Evolutionary conservation across 176 grass and related monocot genomes (phyloP).

Genomic region (Bromus sterilis): DNA sequence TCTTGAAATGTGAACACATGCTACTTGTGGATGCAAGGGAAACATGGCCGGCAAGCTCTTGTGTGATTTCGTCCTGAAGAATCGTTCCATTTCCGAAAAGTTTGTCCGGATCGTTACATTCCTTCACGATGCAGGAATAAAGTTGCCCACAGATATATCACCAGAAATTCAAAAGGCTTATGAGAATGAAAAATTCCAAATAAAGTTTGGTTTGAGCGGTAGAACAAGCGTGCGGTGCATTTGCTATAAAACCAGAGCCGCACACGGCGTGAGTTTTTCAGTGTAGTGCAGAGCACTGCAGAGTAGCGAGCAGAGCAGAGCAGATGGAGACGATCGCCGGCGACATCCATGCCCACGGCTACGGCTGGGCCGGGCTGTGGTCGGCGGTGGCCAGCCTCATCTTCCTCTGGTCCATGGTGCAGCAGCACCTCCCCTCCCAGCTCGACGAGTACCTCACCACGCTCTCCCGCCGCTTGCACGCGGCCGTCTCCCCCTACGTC

Average conservation of each 20-base stretch:
- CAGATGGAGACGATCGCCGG: not conserved
- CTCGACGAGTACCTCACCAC: not conserved
- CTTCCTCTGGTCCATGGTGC: slow-evolving; percentile 19
- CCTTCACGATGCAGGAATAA: not conserved
- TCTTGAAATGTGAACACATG: not conserved
- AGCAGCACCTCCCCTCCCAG: slow-evolving; percentile 22
- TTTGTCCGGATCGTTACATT: not conserved
- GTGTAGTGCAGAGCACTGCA: not conserved
- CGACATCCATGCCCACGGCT: not conserved
- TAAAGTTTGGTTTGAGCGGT: not conserved
- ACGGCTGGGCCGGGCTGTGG: slow-evolving; percentile 19
- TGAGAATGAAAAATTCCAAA: not conserved
- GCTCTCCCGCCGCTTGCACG: not conserved
- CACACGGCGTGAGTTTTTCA: not conserved
- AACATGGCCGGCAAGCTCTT: not conserved
- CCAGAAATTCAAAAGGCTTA: not conserved
- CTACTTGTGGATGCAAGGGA: not conserved
- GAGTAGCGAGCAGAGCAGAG: not conserved
- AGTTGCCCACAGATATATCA: not conserved
- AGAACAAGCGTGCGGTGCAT: no score
- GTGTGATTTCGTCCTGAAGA: not conserved
- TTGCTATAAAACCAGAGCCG: not conserved
- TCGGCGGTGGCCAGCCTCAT: slow-evolving; percentile 25
- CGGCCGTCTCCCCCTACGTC: slow-evolving; percentile 12
- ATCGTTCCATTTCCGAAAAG: not conserved